Evolutionary conservation across 2,329 filamentous ascomycete species (phyloP).

Genomic region (Microdochium nivale): DNA sequence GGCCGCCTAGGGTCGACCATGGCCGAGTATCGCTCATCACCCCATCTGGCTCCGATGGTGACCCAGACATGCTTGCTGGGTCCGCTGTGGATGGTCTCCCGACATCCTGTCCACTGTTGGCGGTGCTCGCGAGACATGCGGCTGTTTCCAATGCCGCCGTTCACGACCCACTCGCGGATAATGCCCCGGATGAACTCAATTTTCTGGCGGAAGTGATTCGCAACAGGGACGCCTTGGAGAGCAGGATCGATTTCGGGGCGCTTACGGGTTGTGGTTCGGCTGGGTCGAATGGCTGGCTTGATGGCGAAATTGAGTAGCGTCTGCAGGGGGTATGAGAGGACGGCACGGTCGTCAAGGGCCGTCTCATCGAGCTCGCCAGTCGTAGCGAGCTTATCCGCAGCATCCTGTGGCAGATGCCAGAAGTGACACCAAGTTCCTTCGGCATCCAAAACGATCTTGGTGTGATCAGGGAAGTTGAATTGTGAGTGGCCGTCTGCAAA

Average conservation of each 20-base stretch:
- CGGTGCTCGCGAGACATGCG: conserved; percentile 46
- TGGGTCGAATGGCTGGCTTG: conserved; percentile 34
- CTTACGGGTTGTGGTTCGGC: conserved; percentile 36
- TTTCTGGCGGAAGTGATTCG: conserved; percentile 67
- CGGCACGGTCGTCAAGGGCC: conserved; percentile 62
- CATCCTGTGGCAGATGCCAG: conserved; percentile 65
- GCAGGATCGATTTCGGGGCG: conserved; percentile 53
- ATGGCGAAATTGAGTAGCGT: conserved; percentile 61
- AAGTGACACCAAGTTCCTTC: conserved; percentile 71
- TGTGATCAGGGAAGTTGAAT: conserved; percentile 86
- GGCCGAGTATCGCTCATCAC: conserved; percentile 46
- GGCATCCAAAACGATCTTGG: conserved; percentile 70
- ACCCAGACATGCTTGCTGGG: conserved; percentile 61
- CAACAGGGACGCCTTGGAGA: conserved; percentile 55
- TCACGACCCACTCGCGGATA: conserved; percentile 61
- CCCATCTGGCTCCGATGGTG: conserved; percentile 55
- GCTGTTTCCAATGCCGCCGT: conserved; percentile 62
- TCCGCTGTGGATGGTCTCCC: conserved; percentile 44
- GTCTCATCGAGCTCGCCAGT: conserved; percentile 61
- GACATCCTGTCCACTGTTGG: conserved; percentile 48
- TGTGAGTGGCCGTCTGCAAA: conserved; percentile 75
- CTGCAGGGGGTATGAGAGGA: conserved; percentile 63
- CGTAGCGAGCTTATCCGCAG: conserved; percentile 54
- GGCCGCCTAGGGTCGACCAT: conserved; percentile 47
- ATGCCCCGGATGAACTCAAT: conserved; percentile 63